Conservation (phyloP, 2,329 filamentous ascomycete genomes). For the Atkinsonella hypoxylon region DNA sequence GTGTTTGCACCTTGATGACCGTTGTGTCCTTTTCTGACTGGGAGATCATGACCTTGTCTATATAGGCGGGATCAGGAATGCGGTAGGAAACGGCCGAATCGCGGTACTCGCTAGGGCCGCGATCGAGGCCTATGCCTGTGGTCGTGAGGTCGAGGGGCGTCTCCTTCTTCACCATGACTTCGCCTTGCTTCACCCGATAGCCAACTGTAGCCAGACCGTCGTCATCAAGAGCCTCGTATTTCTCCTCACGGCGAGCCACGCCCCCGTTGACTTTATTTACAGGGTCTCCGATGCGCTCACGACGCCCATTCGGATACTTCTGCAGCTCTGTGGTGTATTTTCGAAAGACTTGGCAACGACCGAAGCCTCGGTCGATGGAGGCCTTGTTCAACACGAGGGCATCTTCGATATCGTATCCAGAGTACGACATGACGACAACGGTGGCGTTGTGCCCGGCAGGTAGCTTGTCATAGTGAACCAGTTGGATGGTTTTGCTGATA, state of each 20-base stretch:
- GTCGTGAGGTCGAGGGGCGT: conserved; percentile 68
- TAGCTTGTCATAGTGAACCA: conserved; percentile 94
- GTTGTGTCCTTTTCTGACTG: conserved; percentile 77
- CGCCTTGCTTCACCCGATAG: conserved; percentile 61
- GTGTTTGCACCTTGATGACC: conserved; percentile 85
- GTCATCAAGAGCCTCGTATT: conserved; percentile 62
- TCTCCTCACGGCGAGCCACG: conserved; percentile 47
- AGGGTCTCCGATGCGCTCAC: conserved; percentile 52
- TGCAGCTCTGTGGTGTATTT: conserved; percentile 83
- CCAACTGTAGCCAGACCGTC: conserved; percentile 87
- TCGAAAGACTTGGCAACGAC: conserved; percentile 93
- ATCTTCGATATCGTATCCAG: conserved; percentile 98
- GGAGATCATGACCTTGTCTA: conserved; percentile 93
- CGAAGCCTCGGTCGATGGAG: conserved; percentile 88
- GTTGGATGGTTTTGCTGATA: conserved; percentile 90
- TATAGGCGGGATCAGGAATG: conserved; percentile 72
- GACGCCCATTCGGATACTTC: conserved; percentile 73
- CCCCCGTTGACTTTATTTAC: conserved; percentile 43
- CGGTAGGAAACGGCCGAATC: conserved; percentile 67
- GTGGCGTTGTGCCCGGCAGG: conserved; percentile 95
- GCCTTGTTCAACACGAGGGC: conserved; percentile 94
- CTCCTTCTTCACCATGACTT: conserved; percentile 86
- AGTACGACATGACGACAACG: conserved; percentile 98
- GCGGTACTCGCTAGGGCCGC: conserved; percentile 49
- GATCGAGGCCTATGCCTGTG: conserved; percentile 57